A percentile compares a stretch with the other conserved stretches of the same genome.
These are phyloP conservation scores for Babjeviella inositovora DNA, from an alignment of 805 yeast species.

Conservation along the genomic window DNA sequence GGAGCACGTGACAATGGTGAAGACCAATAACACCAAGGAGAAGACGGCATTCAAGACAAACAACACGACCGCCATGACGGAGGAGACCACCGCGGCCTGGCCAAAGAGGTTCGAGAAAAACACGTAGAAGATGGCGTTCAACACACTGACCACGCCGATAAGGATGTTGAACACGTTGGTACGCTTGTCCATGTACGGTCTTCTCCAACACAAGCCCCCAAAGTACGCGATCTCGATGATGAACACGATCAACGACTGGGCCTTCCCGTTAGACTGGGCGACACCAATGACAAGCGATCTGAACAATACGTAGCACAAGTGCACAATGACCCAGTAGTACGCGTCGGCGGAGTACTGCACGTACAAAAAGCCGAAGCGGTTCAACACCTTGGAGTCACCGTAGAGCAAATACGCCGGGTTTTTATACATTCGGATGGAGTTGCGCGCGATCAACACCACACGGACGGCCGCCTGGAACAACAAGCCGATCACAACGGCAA, in stretches of 20 bases:
- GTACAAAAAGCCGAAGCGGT: conserved; percentile 84
- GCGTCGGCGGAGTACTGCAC: conserved; percentile 81
- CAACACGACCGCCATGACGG: conserved; percentile 82
- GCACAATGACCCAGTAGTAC: conserved; percentile 66
- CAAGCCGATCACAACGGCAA: conserved; percentile 39
- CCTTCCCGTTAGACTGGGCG: conserved; percentile 66
- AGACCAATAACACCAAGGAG: conserved; percentile 65
- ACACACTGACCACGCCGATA: conserved; percentile 61
- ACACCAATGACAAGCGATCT: conserved; percentile 80
- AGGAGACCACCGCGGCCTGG: conserved; percentile 78
- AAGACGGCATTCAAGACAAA: conserved; percentile 82
- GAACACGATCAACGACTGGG: conserved; percentile 66
- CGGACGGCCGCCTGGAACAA: conserved; percentile 58
- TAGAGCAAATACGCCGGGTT: conserved; percentile 86
- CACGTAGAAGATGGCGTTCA: conserved; percentile 76
- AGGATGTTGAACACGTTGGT: conserved; percentile 89
- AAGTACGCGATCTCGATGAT: conserved; percentile 62
- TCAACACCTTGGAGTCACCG: conserved; percentile 69
- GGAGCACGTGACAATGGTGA: conserved; percentile 78
- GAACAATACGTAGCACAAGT: conserved; percentile 48
- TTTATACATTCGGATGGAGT: conserved; percentile 55
- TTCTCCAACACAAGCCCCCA: conserved; percentile 42
- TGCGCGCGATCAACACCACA: conserved; percentile 61
- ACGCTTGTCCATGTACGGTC: conserved; percentile 91
- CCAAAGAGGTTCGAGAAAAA: conserved; percentile 76